A percentile compares a stretch with the other conserved stretches of the same genome.
Evolutionary conservation across 164 flowering plant species (phyloP).

Genomic region (grape (Vitis vinifera)): DNA sequence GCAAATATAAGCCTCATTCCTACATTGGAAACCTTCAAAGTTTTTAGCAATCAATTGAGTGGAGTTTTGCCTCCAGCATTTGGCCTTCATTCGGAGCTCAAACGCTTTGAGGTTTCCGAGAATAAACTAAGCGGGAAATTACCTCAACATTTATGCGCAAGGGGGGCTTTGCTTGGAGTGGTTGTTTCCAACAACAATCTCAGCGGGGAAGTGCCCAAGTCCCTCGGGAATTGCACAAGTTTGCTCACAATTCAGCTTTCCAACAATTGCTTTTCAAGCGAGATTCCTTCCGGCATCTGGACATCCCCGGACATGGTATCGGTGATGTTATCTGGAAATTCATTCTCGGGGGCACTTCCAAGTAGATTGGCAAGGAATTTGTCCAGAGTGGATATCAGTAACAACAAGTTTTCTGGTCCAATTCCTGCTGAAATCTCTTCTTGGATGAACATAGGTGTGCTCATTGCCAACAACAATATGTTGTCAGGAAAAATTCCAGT

Average conservation of each 20-base stretch:
- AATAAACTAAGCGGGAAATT: constrained; percentile 45
- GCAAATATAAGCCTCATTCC: constrained; percentile 38
- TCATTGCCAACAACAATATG: constrained; percentile 55
- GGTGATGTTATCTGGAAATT: constrained; percentile 41
- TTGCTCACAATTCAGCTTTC: constrained; percentile 35
- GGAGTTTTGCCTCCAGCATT: constrained; percentile 51
- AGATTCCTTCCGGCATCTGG: constrained; percentile 59
- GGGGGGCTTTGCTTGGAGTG: constrained; percentile 34
- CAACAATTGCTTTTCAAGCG: constrained; percentile 52
- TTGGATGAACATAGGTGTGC: constrained; percentile 34
- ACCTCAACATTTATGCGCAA: constrained; percentile 45
- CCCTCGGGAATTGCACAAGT: constrained; percentile 53
- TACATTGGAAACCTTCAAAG: constrained; percentile 15
- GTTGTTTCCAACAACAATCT: constrained; percentile 56
- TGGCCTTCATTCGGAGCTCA: constrained; percentile 50
- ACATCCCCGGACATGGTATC: constrained; percentile 21
- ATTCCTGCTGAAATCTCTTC: constrained; percentile 34
- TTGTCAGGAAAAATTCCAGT: constrained; percentile 51
- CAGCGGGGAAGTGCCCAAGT: constrained; percentile 54
- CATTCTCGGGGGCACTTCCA: constrained; percentile 55
- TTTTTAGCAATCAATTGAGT: constrained; percentile 41
- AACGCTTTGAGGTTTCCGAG: constrained; percentile 37
- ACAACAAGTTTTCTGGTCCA: constrained; percentile 60
- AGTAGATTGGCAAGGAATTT: constrained; percentile 40
- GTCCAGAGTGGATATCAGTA: constrained; percentile 42